Evolutionary conservation across 176 grass and related monocot genomes (phyloP), one percentile per base, ranked within the genome.

Genomic region (Oryza rufipogon): DNA sequence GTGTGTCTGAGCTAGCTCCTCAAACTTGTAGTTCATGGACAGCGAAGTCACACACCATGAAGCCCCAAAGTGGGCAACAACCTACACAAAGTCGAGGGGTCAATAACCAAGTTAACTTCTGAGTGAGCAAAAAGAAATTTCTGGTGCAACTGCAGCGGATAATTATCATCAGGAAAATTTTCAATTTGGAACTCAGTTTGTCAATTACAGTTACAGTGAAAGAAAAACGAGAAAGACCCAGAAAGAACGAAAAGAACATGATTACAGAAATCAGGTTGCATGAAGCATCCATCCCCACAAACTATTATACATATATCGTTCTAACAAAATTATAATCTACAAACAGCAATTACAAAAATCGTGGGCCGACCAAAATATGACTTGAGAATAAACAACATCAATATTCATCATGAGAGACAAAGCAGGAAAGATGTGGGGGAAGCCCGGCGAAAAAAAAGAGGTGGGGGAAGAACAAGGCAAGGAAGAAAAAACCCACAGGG

Each of bases 1-100:
- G 78, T 92, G 81, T n/a, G 89, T 92, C 65, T 87, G 86, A 47
- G 93, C 93, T 44, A 99, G 78, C 75, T 99, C 96, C 46, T 96
- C 93, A 64, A 96, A 99, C 84, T 89, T 92, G 85, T 90, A 85
- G 81, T 99, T 96, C 96, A 96, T 96, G 68, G 96, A 91, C 39
- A 95, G 90, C 17, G 93, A 99, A 41, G 96, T 94, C 28, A 94
- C 93, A 83, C 96, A 96, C 93, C 96, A 99, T 33, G 93, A 94
- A 60, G 96, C 93, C 81, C 93, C 73, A 68, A 99, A 99, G 85
- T 96, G 96, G 30, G 84, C 89, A 34, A 94, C 80, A 61, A 99
- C 88, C 96, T 99, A 60, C 76, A 88, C 1, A 58, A 61, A 2
- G 58, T 14, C 25, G 23, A 23, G 4, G 34, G 5, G 46, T 16